These are phyloP conservation scores for Ustulina deusta DNA, from an alignment of 2,329 filamentous ascomycete genomes.

Conservation along the genomic window DNA sequence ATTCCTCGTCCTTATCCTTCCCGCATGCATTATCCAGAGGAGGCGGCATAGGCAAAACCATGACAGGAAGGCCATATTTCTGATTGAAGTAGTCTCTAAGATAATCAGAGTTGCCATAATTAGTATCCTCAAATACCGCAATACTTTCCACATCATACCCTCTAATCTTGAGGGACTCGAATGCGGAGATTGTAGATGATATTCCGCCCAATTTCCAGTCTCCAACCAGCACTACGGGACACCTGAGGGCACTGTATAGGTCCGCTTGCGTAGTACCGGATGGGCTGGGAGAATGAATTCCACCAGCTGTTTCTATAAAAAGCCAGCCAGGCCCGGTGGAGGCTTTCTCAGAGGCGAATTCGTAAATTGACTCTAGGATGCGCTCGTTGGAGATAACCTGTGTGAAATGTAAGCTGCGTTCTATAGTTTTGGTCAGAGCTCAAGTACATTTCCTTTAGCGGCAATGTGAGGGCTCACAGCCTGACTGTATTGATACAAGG, in stretches of 20 bases:
- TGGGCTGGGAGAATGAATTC: slow-evolving; percentile 82
- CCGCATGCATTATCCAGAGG: slow-evolving; percentile 45
- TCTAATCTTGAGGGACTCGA: slow-evolving; percentile 80
- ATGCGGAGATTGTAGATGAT: slow-evolving; percentile 82
- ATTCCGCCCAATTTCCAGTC: slow-evolving; percentile 84
- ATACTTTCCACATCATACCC: slow-evolving; percentile 82
- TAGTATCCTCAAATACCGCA: slow-evolving; percentile 73
- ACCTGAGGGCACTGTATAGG: slow-evolving; percentile 78
- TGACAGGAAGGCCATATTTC: slow-evolving; percentile 67
- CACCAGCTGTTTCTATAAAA: slow-evolving; percentile 84
- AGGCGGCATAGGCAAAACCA: slow-evolving; percentile 71
- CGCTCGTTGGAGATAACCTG: slow-evolving; percentile 59
- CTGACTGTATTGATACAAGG: slow-evolving; percentile 78
- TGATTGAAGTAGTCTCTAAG: slow-evolving; percentile 74
- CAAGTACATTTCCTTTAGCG: slow-evolving; percentile 63
- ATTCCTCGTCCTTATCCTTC: slow-evolving; percentile 58
- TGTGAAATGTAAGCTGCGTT: slow-evolving; percentile 54
- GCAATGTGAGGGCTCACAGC: slow-evolving; percentile 84
- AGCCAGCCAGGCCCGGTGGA: slow-evolving; percentile 65
- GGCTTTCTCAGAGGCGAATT: slow-evolving; percentile 59
- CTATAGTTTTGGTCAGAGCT: background rate
- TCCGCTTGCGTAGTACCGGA: slow-evolving; percentile 83
- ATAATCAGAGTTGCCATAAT: slow-evolving; percentile 75
- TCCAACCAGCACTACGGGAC: slow-evolving; percentile 79
- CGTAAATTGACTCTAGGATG: slow-evolving; percentile 62